Evolutionary conservation across 345 rosid genomes (phyloP).

Genomic region (Euphorbia lathyris): DNA sequence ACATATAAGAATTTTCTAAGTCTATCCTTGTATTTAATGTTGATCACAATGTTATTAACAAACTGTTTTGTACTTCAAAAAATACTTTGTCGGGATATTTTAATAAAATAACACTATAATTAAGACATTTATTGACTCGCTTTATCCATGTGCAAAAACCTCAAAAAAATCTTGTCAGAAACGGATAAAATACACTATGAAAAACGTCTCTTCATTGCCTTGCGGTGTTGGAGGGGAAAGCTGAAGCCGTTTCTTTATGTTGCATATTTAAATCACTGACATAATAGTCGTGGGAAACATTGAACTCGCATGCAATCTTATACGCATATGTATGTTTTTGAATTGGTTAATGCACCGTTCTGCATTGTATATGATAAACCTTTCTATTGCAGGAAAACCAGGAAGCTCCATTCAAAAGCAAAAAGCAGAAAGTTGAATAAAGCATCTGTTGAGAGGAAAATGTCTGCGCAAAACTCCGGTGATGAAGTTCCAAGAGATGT

Average conservation of each 20-base stretch:
- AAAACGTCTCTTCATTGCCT: background rate
- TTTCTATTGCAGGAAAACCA: conserved; percentile 29
- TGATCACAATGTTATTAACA: too few relatives aligned
- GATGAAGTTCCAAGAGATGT: conserved; percentile 21
- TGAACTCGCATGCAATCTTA: background rate
- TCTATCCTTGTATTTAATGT: too few relatives aligned
- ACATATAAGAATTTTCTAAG: too few relatives aligned
- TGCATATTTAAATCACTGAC: background rate
- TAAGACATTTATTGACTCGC: too few relatives aligned
- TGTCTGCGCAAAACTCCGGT: conserved; percentile 15
- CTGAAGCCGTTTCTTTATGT: background rate
- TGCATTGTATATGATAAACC: background rate
- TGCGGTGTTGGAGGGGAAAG: background rate
- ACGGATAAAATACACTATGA: too few relatives aligned
- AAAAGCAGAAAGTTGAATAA: conserved; percentile 23
- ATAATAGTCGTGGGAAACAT: background rate
- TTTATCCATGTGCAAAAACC: too few relatives aligned
- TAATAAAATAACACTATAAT: too few relatives aligned
- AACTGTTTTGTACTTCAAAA: too few relatives aligned
- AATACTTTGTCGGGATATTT: too few relatives aligned
- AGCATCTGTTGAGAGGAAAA: conserved; percentile 8
- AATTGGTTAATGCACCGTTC: background rate
- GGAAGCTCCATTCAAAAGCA: conserved; percentile 20
- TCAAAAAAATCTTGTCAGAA: too few relatives aligned
- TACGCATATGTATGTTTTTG: background rate